A percentile compares a stretch with the other conserved stretches of the same genome.
phyloP scores from a whole-genome alignment of 352 stramenopile genomes.

The Aphanomyces stellatus region DNA sequence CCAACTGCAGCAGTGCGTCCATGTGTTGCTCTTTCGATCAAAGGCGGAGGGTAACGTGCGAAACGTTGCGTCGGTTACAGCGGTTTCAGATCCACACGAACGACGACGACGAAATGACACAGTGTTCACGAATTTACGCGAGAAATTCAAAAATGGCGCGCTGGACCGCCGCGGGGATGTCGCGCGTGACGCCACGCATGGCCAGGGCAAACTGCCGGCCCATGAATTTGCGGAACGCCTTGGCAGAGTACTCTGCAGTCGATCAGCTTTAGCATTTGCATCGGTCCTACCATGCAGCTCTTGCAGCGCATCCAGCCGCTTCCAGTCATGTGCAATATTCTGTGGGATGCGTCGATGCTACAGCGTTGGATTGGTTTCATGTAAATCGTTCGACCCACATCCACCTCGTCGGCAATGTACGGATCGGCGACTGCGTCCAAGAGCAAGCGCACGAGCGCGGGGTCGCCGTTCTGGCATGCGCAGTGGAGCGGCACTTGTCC shows the following conservation, averaged over 20 bases:
- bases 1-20: not conserved
- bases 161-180: not conserved
- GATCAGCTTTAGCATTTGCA: not conserved
- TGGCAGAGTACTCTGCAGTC: not conserved
- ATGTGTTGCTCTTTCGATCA: not conserved
- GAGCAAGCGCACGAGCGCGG: slow-evolving; percentile 33
- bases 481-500: slow-evolving; percentile 43
- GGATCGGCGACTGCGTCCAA: slow-evolving; percentile 29
- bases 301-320: not conserved
- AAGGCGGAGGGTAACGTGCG: too few relatives aligned
- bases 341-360: not conserved
- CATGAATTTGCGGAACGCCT: not conserved
- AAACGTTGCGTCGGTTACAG: too few relatives aligned
- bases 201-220: not conserved
- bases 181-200: not conserved
- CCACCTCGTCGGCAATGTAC: slow-evolving; percentile 37
- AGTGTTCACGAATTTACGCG: too few relatives aligned
- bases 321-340: not conserved
- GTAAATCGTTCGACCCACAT: not conserved
- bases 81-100: slow-evolving; percentile 21
- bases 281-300: not conserved
- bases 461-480: slow-evolving; percentile 49
- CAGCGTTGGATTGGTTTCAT: not conserved
- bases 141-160: slow-evolving; percentile 7
- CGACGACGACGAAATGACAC: slow-evolving; percentile 11